Evolutionary conservation across 2,329 filamentous ascomycete species (phyloP).

Genomic region (Fusarium mundagurra): DNA sequence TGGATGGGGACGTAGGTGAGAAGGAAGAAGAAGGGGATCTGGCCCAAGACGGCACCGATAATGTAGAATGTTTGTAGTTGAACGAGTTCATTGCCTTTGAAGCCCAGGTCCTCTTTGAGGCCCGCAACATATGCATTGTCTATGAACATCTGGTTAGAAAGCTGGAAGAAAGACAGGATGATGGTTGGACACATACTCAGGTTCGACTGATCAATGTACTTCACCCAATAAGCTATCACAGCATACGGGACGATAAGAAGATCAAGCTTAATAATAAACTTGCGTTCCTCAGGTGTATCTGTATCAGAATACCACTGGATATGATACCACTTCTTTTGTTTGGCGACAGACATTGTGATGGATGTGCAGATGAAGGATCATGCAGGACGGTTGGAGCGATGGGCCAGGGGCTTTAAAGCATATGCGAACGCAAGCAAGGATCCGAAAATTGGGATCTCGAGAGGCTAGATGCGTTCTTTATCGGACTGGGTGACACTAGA

Average conservation of each 20-base stretch:
- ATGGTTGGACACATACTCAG: conserved; percentile 17
- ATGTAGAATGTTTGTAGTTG: conserved; percentile 62
- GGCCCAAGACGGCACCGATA: conserved; percentile 59
- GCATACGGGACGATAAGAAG: conserved; percentile 56
- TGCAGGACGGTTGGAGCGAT: background rate
- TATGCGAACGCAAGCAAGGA: background rate
- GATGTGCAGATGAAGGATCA: background rate
- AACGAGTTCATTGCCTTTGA: conserved; percentile 64
- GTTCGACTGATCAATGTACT: conserved; percentile 42
- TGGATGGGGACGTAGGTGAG: conserved; percentile 59
- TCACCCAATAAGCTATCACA: conserved; percentile 41
- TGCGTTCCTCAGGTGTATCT: conserved; percentile 21
- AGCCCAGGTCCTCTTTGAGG: conserved; percentile 60
- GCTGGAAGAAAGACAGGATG: accelerated
- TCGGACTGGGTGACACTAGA: background rate
- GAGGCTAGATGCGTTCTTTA: background rate
- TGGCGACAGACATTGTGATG: background rate
- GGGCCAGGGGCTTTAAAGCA: background rate
- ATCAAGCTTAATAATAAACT: conserved; percentile 57
- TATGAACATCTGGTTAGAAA: too few relatives aligned
- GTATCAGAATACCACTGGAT: conserved; percentile 22
- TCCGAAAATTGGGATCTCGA: background rate
- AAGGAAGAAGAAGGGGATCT: conserved; percentile 62
- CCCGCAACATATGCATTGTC: conserved; percentile 66
- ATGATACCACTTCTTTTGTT: conserved; percentile 22